A percentile compares a stretch with the other conserved stretches of the same genome.
These are phyloP conservation scores for Fusarium floridanum DNA, from an alignment of 2,329 filamentous ascomycete species.

Conservation along the genomic window DNA sequence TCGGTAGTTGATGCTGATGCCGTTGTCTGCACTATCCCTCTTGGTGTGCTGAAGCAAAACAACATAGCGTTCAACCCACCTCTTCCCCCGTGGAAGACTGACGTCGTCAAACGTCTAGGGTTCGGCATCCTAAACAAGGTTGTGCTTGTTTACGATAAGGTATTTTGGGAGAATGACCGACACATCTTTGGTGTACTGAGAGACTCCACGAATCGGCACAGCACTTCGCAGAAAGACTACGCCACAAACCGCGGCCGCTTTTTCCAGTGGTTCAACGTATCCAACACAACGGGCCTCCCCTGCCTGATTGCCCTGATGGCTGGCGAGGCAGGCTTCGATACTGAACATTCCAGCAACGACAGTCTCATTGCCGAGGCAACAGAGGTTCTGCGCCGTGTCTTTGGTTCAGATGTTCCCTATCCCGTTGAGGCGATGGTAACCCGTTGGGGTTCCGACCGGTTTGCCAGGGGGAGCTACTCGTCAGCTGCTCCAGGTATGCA, in stretches of 20 bases:
- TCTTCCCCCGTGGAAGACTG: slow-evolving; percentile 87
- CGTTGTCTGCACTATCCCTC: slow-evolving; percentile 89
- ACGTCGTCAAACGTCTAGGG: slow-evolving; percentile 84
- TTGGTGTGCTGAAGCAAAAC: slow-evolving; percentile 91
- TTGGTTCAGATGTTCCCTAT: slow-evolving; percentile 76
- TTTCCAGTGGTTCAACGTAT: slow-evolving; percentile 98
- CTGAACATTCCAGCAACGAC: slow-evolving; percentile 81
- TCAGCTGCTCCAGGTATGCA: slow-evolving; percentile 87
- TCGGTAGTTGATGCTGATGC: slow-evolving; percentile 84
- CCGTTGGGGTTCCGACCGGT: slow-evolving; percentile 90
- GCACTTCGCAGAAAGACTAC: slow-evolving; percentile 85
- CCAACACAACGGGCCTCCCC: slow-evolving; percentile 88
- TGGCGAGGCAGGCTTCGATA: slow-evolving; percentile 90
- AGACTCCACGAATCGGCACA: slow-evolving; percentile 76
- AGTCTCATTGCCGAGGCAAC: slow-evolving; percentile 86
- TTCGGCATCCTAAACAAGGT: slow-evolving; percentile 97
- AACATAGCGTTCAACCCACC: slow-evolving; percentile 88
- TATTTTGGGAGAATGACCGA: slow-evolving; percentile 90
- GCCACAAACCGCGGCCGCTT: slow-evolving; percentile 85
- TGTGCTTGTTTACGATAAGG: slow-evolving; percentile 85
- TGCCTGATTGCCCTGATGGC: slow-evolving; percentile 95
- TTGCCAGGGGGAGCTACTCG: slow-evolving; percentile 95
- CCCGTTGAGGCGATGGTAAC: slow-evolving; percentile 91
- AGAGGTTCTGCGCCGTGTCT: slow-evolving; percentile 80
- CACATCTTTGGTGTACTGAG: slow-evolving; percentile 96